A percentile compares a stretch with the other conserved stretches of the same genome.
Conservation (phyloP, 2,329 filamentous ascomycete species). For the Exophiala alcalophila region DNA sequence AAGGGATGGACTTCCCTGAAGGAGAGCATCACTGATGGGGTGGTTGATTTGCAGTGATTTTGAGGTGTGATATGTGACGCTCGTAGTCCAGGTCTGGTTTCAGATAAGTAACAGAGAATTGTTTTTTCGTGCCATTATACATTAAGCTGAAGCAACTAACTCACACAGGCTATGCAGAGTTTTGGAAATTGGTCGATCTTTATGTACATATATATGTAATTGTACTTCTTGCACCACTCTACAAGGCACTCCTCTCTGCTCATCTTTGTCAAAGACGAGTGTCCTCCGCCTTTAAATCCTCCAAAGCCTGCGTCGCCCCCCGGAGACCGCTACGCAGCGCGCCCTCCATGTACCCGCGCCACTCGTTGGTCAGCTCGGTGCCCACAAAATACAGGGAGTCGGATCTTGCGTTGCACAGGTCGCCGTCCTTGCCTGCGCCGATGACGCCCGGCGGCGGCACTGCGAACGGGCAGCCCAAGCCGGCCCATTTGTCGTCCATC, state of each 20-base stretch:
- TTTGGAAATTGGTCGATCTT: too few relatives aligned
- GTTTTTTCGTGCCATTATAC: too few relatives aligned
- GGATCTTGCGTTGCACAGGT: neutral
- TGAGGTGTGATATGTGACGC: too few relatives aligned
- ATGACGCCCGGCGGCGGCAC: constrained; percentile 40
- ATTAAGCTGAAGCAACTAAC: too few relatives aligned
- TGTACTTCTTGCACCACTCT: too few relatives aligned
- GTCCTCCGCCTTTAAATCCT: constrained; percentile 38
- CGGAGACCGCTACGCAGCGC: constrained; percentile 50
- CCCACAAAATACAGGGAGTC: constrained; percentile 44
- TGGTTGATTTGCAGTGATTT: constrained; percentile 8
- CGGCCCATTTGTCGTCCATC: constrained; percentile 37
- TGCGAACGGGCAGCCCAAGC: constrained; percentile 42
- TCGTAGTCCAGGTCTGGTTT: too few relatives aligned
- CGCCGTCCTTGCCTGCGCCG: constrained; percentile 11
- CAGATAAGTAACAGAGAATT: too few relatives aligned
- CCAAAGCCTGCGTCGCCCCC: constrained; percentile 39
- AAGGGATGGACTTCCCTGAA: constrained; percentile 14
- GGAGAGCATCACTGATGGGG: constrained; percentile 18
- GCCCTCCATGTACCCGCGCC: constrained; percentile 60
- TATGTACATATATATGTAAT: too few relatives aligned
- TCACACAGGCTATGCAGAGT: too few relatives aligned
- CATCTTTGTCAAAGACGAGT: too few relatives aligned
- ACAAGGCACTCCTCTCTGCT: too few relatives aligned
- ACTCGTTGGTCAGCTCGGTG: constrained; percentile 51